Base-by-base conservation (phyloP, 2,329 filamentous ascomycete species). In the Plectosphaerella cucumerina region DNA sequence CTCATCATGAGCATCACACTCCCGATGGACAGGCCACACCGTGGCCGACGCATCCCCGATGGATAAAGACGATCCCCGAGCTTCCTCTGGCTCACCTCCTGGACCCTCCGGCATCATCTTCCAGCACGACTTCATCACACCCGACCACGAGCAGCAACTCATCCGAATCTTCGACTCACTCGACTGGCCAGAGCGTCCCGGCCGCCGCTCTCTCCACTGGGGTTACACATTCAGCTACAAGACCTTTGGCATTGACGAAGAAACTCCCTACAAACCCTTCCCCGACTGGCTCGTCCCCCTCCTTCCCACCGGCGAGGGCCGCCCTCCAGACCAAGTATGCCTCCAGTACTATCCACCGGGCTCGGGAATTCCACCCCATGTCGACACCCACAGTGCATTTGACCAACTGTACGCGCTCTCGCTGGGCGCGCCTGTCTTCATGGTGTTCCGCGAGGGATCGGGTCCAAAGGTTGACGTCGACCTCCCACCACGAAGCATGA, bases 301-400 rank as follows among this genome's bases (percentile, higher is more conserved):
- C 1, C 66, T 81, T 4, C 73, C 78, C 0, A 63, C 60, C 3
- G 63, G 68, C 0, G 76, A 78, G 51, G 55, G 55, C 2, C 68
- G 73, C 0, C 69, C 68, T 0, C 78, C 78, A 0, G 78, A 82
- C 48, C 81, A 84, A 59, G 78, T 84, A 56, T 83, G 79, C 56
- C 65, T 82, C 15, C 80, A 84, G 63, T 75, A 82, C 60, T 84
- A 84, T 59, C 76, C 81, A 0, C 80, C 80, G 0, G 81, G 81
- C 6, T 69, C 75, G 0, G 81, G 81, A 2, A 84, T 84, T 56
- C 81, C 81, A 10, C 81, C 81, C 0, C 81, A 84, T 57, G 80
- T 80, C 49, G 81, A 84, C 63, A 81, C 80, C 3, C 81, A 47
- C 5, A 64, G 65, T 10, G 64, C 69, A 1, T 72, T 70, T 31